Base-by-base conservation (phyloP, 306 rosid species). In the Sphenostylis stenocarpa region DNA sequence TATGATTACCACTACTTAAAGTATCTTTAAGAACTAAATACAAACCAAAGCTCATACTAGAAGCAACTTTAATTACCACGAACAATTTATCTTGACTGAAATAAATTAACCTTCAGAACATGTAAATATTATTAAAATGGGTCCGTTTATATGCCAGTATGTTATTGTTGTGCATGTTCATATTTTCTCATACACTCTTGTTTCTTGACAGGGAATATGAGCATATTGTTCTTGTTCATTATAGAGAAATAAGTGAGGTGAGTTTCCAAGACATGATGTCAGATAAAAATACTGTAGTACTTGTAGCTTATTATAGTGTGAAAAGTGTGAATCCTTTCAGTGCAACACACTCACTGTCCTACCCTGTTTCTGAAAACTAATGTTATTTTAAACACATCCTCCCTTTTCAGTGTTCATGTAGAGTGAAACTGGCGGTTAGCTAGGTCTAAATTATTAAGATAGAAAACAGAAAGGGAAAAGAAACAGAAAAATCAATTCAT, bases 141-240 rank as follows among this genome's bases (percentile, higher is more conserved):
- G 6, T 62, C 70, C 19, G 2, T 78, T 60, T 45, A 13, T 67
- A 29, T 57, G 52, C 9, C 38, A 31, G 10, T 67, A 31, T 64
- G 63, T 48, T 47, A 15, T 34, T 47, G 43, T 19, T 10, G 64
- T 67, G 45, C 23, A 38, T 51, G 53, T 29, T 80, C 72, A 70
- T 67, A 60, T 83, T 72, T 78, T 16, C 67, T 83, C 55, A 67
- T 60, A 14, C 29, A 55, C 68, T 84, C 36, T 67, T 77, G 76
- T 69, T 84, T 79, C 75, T 72, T 89, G 53, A 70, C 97, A 96
- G 99, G 89, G 87, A 87, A 76, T 87, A 61, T 79, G 99, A 96
- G 55, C 98, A 96, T 86, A 78, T 96, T 74, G 99, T 92, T 86
- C 94, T 96, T 29, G 99, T 96, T 58, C 99, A 96, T 82, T 96